phyloP scores from a whole-genome alignment of 306 rosid genomes.

The Dalbergia oliveri region DNA sequence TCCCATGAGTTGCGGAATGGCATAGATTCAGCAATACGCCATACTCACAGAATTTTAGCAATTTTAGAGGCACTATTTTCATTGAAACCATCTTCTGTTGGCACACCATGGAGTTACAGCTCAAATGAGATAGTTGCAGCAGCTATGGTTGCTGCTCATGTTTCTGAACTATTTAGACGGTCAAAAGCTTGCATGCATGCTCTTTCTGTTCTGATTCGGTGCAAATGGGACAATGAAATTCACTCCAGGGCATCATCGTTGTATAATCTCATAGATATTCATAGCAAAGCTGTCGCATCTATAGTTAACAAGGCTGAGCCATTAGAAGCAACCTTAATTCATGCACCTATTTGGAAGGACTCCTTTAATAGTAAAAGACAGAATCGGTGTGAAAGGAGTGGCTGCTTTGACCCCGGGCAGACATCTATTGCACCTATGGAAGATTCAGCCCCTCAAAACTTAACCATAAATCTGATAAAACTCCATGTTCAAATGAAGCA shows the following conservation, averaged over 20 bases:
- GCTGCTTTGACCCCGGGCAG: slow-evolving; percentile 63
- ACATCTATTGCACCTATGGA: slow-evolving; percentile 51
- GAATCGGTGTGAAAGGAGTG: slow-evolving; percentile 57
- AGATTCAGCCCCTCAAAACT: slow-evolving; percentile 55
- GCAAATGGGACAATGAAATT: slow-evolving; percentile 94
- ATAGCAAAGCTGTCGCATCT: slow-evolving; percentile 91
- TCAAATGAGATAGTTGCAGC: slow-evolving; percentile 99
- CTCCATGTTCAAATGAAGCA: slow-evolving; percentile 59
- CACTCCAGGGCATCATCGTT: slow-evolving; percentile 86
- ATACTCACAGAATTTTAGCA: slow-evolving; percentile 88
- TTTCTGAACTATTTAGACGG: slow-evolving; percentile 89
- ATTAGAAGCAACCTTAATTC: slow-evolving; percentile 81
- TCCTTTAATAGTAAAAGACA: slow-evolving; percentile 60
- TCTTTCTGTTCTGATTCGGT: slow-evolving; percentile 83
- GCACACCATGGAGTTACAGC: slow-evolving; percentile 98
- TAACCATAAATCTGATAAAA: slow-evolving; percentile 51
- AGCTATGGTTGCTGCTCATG: slow-evolving; percentile 99
- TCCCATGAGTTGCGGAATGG: slow-evolving; percentile 68
- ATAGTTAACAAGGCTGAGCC: slow-evolving; percentile 93
- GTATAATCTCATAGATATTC: slow-evolving; percentile 92
- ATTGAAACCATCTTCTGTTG: slow-evolving; percentile 92
- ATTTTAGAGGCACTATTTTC: slow-evolving; percentile 94
- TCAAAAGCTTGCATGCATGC: slow-evolving; percentile 99
- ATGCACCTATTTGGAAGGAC: slow-evolving; percentile 67
- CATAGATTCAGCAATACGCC: slow-evolving; percentile 79